Base-by-base conservation (phyloP, 768 basidiomycete genomes). In the Russula abietina region DNA sequence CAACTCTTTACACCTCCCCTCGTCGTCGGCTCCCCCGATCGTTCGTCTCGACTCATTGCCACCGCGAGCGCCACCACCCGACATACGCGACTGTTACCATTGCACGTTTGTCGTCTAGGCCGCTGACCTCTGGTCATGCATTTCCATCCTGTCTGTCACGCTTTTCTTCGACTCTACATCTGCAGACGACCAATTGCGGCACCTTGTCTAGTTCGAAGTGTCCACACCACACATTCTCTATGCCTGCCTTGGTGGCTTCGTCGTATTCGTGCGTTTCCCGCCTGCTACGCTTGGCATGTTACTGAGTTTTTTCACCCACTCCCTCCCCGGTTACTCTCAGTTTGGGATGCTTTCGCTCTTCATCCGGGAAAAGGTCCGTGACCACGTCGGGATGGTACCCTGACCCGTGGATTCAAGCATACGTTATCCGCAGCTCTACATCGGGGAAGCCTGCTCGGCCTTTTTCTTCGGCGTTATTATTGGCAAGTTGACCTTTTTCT, bases 371-470 rank as follows among this genome's bases (percentile, higher is more conserved):
- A 85, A 82, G 78, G 89, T 88, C 58, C 46, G 77, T 72, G n/a
- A 33, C 16, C 36, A 19, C 39, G 17, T 26, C 17, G 10, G 22
- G 50, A n/a, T 63, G 28, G 38, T 33, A 2, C 36, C 14, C 39
- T 32, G 43, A 22, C 24, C 12, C 22, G 24, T 39, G 3, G 57
- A 49, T 36, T 53, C 26, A 62, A 60, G 57, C 57, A 43, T 19
- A 6, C 58, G 50, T 17, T 14, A 11, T 39, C 43, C 41, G 33
- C 57, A 91, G 83, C 74, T 96, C 30, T 98, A 97, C 72, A 86
- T 98, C 60, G 97, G 97, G 64, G 97, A 99, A 80, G 94, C 97
- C 16, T 91, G 90, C 67, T 91, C 91, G 84, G 94, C 96, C 0
- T 97, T 97, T 69, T 72, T 96, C 41, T 92, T 96, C 69, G 93